Evolutionary conservation across 176 grass and related monocot species (phyloP), one percentile per base, ranked within the genome.

Genomic region (Puccinellia tenuiflora): DNA sequence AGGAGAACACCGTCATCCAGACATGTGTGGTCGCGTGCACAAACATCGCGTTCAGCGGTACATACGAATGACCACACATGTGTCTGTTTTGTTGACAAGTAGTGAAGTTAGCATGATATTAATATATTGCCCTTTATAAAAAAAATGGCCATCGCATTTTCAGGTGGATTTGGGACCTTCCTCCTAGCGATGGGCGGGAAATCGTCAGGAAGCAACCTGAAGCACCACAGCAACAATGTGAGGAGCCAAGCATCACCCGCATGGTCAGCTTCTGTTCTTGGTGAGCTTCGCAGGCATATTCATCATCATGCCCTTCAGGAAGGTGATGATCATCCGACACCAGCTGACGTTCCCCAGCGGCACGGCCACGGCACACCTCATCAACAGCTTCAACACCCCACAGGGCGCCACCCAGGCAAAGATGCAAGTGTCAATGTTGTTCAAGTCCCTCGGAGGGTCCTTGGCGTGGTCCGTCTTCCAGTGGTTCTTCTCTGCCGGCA

Each of bases 321-420:
- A 91, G 88, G 75, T 80, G 45, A 90, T 94, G 90, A 90, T 94
- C 72, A 63, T 94, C 64, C 81, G 78, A 10, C 90, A 94, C 67
- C 66, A 39, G 34, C 30, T 94, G 30, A 92, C 90, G 9, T 94
- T 68, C 79, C 92, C 92, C 21, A 94, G 83, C 21, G 92, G 87
- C 30, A 87, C 81, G 0, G 89, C 92, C 16, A 94, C 92, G 0
- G 87, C 92, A 21, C 87, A 94, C 42, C 60, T 94, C 24, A 94
- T 94, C 68, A 94, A 94, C 34, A 89, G 92, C 81, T 92, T 94
- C 56, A 90, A 92, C 26, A 94, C 87, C 2, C 85, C 85, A 7
- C 80, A 87, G 26, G 89, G 89, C 25, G 65, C 47, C 40, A 72
- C 68, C 40, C 68, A 72, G 24, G 68, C 68, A 14, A 72, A 72